Conservation (phyloP, 1,284 basidiomycete genomes). For the Rhodofomes roseus region DNA sequence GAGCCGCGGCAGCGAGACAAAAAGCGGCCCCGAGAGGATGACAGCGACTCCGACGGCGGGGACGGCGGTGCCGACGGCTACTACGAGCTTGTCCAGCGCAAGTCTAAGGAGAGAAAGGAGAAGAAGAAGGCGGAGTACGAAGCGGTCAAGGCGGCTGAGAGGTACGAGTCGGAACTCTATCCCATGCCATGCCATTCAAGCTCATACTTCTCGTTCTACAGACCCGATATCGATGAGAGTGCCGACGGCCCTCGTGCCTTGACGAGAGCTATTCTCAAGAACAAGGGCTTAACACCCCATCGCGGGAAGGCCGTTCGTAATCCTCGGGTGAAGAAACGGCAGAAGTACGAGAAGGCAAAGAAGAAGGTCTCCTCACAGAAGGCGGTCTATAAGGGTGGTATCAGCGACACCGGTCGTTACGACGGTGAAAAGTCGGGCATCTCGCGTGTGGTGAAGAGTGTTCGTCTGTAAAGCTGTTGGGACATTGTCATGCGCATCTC, state of each 20-base stretch:
- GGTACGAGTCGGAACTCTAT: conserved; percentile 41
- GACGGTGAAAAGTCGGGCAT: conserved; percentile 80
- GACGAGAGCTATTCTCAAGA: conserved; percentile 87
- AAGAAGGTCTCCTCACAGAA: conserved; percentile 87
- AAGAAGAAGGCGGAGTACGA: conserved; percentile 83
- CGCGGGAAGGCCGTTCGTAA: conserved; percentile 87
- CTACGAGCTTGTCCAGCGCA: conserved; percentile 82
- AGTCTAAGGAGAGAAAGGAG: conserved; percentile 68
- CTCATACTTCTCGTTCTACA: conserved; percentile 20
- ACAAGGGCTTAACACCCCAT: conserved; percentile 88
- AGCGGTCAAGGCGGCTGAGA: conserved; percentile 51
- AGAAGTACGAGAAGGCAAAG: conserved; percentile 91
- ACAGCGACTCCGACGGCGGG: conserved; percentile 33
- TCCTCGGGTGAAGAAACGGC: conserved; percentile 93
- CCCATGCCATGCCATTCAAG: background rate
- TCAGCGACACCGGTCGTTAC: conserved; percentile 59
- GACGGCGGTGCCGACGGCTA: conserved; percentile 60
- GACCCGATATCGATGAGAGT: conserved; percentile 47
- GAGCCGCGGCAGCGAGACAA: conserved; percentile 37
- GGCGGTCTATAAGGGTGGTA: conserved; percentile 85
- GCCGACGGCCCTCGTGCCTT: conserved; percentile 77
- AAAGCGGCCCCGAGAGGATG: conserved; percentile 48
- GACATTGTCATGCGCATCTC: no score
- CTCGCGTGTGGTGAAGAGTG: conserved; percentile 82
- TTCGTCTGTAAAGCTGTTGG: conserved; percentile 45